Evolutionary conservation across 805 yeast species (phyloP).

Genomic region (Brettanomyces sp.): DNA sequence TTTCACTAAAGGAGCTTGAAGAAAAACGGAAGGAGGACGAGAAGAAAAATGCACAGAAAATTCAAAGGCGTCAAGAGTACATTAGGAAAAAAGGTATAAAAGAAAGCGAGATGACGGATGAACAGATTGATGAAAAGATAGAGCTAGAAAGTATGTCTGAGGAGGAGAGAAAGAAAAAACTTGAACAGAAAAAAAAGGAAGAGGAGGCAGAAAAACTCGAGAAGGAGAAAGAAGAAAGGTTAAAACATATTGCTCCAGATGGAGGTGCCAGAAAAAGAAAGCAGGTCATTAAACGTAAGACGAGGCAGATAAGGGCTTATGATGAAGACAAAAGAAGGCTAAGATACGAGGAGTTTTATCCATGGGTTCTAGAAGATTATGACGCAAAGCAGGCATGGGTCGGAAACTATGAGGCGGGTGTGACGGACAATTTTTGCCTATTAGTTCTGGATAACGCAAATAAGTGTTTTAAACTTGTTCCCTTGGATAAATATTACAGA

Average conservation of each 20-base stretch:
- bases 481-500: slow-evolving; percentile 88
- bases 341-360: slow-evolving; percentile 92
- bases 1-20: slow-evolving; percentile 69
- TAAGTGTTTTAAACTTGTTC: slow-evolving; percentile 71
- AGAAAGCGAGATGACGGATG: slow-evolving; percentile 9
- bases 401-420: slow-evolving; percentile 89
- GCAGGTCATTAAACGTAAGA: slow-evolving; percentile 60
- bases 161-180: slow-evolving; percentile 32
- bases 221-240: slow-evolving; percentile 33
- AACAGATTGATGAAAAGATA: slow-evolving; percentile 21
- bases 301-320: slow-evolving; percentile 72
- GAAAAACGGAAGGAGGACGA: slow-evolving; percentile 42
- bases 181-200: slow-evolving; percentile 17
- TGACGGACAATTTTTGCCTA: slow-evolving; percentile 75
- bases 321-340: slow-evolving; percentile 77
- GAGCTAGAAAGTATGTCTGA: slow-evolving; percentile 23
- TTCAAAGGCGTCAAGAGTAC: slow-evolving; percentile 29
- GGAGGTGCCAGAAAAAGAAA: slow-evolving; percentile 74
- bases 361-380: slow-evolving; percentile 97
- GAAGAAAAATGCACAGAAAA: slow-evolving; percentile 29
- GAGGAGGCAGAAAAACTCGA: slow-evolving; percentile 23
- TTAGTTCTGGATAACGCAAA: slow-evolving; percentile 80
- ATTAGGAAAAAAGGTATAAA: slow-evolving; percentile 10
- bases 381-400: slow-evolving; percentile 93
- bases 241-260: slow-evolving; percentile 82